Base-by-base conservation (phyloP, 83 land plant species). In the Picea abies region DNA sequence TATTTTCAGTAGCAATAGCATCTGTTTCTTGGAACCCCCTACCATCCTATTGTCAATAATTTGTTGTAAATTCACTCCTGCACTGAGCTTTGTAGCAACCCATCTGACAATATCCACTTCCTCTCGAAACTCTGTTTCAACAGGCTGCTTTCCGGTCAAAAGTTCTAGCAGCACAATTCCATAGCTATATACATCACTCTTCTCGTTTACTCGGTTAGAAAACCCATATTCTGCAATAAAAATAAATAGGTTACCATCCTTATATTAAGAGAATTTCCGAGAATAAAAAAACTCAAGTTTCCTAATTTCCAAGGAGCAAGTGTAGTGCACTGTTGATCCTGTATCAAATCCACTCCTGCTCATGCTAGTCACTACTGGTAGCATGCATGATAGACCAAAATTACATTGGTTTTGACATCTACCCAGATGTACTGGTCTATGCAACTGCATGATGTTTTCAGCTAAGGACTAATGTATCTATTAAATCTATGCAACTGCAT, bases 101-200 rank as follows among this genome's bases (percentile, higher is more conserved):
- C 87, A 82, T 63, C 49, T 65, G 26, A 82, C 80, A 22, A 85
- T 75, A 41, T 77, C 85, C 80, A 69, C 29, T 32, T 81, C 87
- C 11, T 72, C 86, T 39, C 85, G 79, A 60, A 82, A 73, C 47
- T 84, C 80, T n/a, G 87, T 22, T 44, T 96, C 96, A 71, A 98
- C 94, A 58, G 99, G 99, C 82, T 85, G 94, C 84, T 94, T 94
- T 81, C 99, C 99, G 20, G 99, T 94, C 10, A 98, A 81, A 78
- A 98, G 83, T 84, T 98, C 99, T 37, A 98, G 94, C 23, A 98
- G 88, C 37, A 98, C 99, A 78, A 98, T 99, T 32, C 99, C 99
- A 88, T 93, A 96, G 85, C 99, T 98, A 77, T 98, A 98, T 17
- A 98, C 99, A 87, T 98, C 99, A 71, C 99, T 96, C 76, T 98